Evolutionary conservation across 169 alveolate genomes (phyloP), one percentile per base, ranked within the genome.

Genomic region (Cryptosporidium meleagridis): DNA sequence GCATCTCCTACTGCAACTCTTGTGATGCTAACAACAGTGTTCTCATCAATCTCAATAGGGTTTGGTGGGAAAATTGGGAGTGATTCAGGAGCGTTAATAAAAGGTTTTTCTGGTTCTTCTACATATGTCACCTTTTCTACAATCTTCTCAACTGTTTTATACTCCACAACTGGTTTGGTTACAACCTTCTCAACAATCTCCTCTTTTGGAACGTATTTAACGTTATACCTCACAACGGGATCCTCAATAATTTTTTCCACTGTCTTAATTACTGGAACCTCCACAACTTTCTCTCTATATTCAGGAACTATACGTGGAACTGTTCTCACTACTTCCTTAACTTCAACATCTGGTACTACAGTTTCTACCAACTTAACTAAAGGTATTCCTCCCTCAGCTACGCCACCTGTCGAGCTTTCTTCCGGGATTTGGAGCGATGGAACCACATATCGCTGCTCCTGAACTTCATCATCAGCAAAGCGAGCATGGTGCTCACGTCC

Each of bases 191-290:
- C 96, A 73, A 93, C 85, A n/a, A 93, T 91, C 61, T 94, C 96
- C 44, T 93, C 93, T 85, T 93, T 94, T 37, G 94, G 95, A 37
- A 94, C 94, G 69, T 94, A 94, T 59, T 94, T 94, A 61, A 86
- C 93, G 65, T 93, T 87, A 68, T 93, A 94, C 61, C 94, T 94
- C 35, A 89, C 85, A 48, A 92, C 87, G 4, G 96, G 96, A 18
- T 93, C 95, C 70, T 94, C 96, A 7, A 93, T 93, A 33, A 94
- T 92, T 87, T 94, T 93, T 84, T 94, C 96, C n/a, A 94, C 94
- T 41, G 87, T 92, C 73, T 93, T 93, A 70, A 94, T 94, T 72
- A 93, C 96, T 9, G 96, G 96, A 16, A 94, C 95, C 59, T 94
- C 96, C 55, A 94, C 95, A 62, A 94, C 96, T 95, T 92, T 94